Evolutionary conservation across 371 early-diverging fungal genomes (phyloP), one percentile per base, ranked within the genome.

Genomic region (Quaeritorhiza haematococci): DNA sequence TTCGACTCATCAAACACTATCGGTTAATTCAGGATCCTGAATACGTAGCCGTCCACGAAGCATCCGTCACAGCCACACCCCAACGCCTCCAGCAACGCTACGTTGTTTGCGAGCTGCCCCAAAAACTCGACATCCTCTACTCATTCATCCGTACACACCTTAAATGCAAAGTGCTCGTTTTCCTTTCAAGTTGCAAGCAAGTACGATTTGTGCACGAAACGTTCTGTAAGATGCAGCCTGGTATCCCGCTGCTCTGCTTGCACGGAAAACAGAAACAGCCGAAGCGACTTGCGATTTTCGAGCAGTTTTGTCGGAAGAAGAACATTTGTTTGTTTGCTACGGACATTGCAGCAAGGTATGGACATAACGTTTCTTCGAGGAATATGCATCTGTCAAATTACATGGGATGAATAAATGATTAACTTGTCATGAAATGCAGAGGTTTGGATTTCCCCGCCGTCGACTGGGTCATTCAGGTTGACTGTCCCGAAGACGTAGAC

Each of bases 381-480:
- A n/a, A n/a, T n/a, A 38, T 38, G 38, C 38, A 13, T 10, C 10
- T 13, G 38, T 13, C n/a, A 38, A 38, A 38, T 10, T n/a, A 13
- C 38, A 38, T 13, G 38, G n/a, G 10, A n/a, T n/a, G 38, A 38
- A 10, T n/a, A 13, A n/a, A 38, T n/a, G n/a, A 10, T n/a, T 38
- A 10, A 13, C 38, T 38, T 38, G 10, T n/a, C 38, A 38, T 10
- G 24, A 38, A 8, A 17, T 24, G 6, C 17, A 63, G 83, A 66
- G 99, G 99, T 30, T 76, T 99, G 41, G 99, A 99, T 76, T 98
- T 99, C 69, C 93, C 98, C 8, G 88, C 92, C 8, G 96, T 99
- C 7, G 94, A 98, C 69, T 92, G 96, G 92, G 98, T 99, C 8
- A 74, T 99, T 45, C 98, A 99, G 66, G 72, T 93, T 49, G 99